Conservation (phyloP, 2,329 filamentous ascomycete species). For the Botrytis porri region DNA sequence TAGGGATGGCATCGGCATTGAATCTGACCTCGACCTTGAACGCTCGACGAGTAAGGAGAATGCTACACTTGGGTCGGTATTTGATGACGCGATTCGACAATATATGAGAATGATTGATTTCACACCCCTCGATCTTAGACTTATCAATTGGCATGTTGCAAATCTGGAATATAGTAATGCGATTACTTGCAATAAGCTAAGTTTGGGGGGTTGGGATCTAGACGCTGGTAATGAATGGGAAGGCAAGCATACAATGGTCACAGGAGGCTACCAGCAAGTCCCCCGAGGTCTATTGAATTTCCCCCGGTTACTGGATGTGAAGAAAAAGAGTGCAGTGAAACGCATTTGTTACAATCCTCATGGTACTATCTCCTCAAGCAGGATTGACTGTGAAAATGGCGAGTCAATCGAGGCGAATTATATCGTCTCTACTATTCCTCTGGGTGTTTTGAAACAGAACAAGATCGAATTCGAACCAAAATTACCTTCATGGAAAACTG, state of each 20-base stretch:
- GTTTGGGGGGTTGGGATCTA: constrained; percentile 90
- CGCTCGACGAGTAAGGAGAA: constrained; percentile 55
- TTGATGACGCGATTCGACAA: constrained; percentile 87
- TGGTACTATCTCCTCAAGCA: constrained; percentile 48
- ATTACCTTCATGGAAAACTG: constrained; percentile 81
- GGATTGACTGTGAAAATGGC: constrained; percentile 75
- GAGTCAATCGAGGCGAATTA: constrained; percentile 77
- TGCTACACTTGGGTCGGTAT: constrained; percentile 82
- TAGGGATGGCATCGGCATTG: constrained; percentile 58
- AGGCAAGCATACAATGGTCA: constrained; percentile 85
- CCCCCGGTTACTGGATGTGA: constrained; percentile 74
- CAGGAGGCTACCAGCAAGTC: constrained; percentile 91
- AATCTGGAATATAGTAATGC: constrained; percentile 98
- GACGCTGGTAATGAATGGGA: constrained; percentile 98
- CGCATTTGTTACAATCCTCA: constrained; percentile 63
- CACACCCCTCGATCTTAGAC: constrained; percentile 78
- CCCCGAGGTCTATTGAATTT: constrained; percentile 80
- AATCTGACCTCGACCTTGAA: constrained; percentile 70
- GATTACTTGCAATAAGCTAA: constrained; percentile 79
- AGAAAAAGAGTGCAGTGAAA: constrained; percentile 68
- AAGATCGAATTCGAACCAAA: constrained; percentile 83
- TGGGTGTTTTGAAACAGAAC: constrained; percentile 86
- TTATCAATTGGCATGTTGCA: constrained; percentile 97
- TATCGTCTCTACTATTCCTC: constrained; percentile 83
- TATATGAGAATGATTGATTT: constrained; percentile 82